phyloP scores from a whole-genome alignment of 1,284 basidiomycete species.

The Sporisorium graminicola region DNA sequence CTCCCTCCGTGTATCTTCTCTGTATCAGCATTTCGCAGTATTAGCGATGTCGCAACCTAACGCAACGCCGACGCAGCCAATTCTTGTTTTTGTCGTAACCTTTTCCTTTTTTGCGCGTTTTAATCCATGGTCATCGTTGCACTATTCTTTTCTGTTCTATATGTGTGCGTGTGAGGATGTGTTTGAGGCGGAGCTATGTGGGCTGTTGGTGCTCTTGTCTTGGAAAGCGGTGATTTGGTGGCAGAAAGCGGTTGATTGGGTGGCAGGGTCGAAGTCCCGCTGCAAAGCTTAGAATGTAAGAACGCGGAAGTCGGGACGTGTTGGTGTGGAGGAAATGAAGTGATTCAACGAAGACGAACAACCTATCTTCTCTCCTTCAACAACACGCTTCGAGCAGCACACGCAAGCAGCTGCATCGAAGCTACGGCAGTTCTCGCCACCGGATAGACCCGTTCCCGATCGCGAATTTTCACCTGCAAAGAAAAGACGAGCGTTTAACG shows the following conservation, averaged over 20 bases:
- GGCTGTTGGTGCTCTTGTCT: no score
- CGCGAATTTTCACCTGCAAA: not conserved
- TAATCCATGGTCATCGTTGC: not conserved
- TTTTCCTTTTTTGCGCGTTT: conserved; percentile 1
- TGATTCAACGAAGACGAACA: not conserved
- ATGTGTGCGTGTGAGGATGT: not conserved
- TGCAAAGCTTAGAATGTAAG: not conserved
- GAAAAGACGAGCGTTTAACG: not conserved
- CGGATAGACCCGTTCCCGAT: not conserved
- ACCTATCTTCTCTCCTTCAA: not conserved
- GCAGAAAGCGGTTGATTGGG: no score
- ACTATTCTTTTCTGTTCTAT: not conserved
- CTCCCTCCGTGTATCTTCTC: not conserved
- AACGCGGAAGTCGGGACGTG: conserved; percentile 24
- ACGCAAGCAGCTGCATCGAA: not conserved
- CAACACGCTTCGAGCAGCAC: not conserved
- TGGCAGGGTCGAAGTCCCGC: not conserved
- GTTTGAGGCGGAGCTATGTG: not conserved
- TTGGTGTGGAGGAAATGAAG: conserved; percentile 5
- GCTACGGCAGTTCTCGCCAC: not conserved
- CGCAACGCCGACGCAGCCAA: not conserved
- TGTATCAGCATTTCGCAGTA: not conserved
- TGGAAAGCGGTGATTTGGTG: no score
- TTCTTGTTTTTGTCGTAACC: not conserved
- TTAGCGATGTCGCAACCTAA: not conserved